Evolutionary conservation across 1,139 yeast genomes (phyloP), one percentile per base, ranked within the genome.

Genomic region (Kazachstania sp.): DNA sequence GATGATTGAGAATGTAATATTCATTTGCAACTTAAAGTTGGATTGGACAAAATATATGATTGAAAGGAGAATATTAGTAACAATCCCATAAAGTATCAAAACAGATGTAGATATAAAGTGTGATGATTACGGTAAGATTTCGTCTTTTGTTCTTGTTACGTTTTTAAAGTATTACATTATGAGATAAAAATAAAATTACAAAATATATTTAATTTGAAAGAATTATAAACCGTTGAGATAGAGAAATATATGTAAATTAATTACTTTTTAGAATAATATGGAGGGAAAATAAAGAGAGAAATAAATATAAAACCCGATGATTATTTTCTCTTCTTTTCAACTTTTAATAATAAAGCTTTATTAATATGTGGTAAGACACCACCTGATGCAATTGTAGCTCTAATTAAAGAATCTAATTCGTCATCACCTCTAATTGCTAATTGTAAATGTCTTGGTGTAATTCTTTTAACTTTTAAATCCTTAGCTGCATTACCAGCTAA

Each of bases 401-500:
- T 85, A 64, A 94, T 86, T 69, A 94, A 78, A 60, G 87, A 85
- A 73, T 92, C 97, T 69, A 94, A 81, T 72, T 94, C 98, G 71
- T 92, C 98, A 72, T 94, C 98, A 57, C 97, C 97, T 73, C 98
- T 86, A 64, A 92, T 92, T 55, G 98, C 98, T 69, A 94, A 80
- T 72, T 92, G 98, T 71, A 94, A 77, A 69, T 94, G 98, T 72
- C 98, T 86, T 60, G 99, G 99, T 38, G 97, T 90, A 70, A 92
- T 92, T 80, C 99, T 86, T 76, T 94, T 88, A 66, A 92, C 95
- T 72, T 92, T 90, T 73, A 92, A 79, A 70, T 94, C 98, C 72
- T 92, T 90, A 55, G 98, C 98, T 32, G 98, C 98, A 67, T 92
- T 90, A 67, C 99, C 98, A 41, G 99, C 98, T 74, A 92, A 78